Base-by-base conservation (phyloP, 169 alveolate species). In the Neospora caninum region DNA sequence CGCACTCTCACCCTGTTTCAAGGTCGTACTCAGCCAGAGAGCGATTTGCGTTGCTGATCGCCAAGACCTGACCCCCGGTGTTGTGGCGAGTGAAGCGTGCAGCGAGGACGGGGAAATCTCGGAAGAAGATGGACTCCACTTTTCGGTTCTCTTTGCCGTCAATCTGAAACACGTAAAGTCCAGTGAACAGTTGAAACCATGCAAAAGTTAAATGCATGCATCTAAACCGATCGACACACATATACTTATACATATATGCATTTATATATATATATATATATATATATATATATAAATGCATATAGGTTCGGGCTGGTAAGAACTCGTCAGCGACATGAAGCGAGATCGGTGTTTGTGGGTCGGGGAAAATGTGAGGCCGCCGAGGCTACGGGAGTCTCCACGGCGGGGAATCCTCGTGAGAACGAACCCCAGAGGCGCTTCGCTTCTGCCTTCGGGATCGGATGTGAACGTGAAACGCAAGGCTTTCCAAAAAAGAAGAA, bases 21-120 rank as follows among this genome's bases (percentile, higher is more conserved):
- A 86, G 49, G 92, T 86, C 92, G 80, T 86, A 86, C n/a, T 86
- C 80, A 0, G 80, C 70, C n/a, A 86, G 70, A 4, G 92, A 43
- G 10, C 49, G 39, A 41, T 39, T 49, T 13, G 92, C 92, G 45
- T 86, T 43, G 80, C 92, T 86, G 34, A 86, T 29, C 29, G 80
- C 80, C 49, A 86, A n/a, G 92, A 86, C 49, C 38, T 43, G 70
- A 7, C 45, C 38, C 16, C 89, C 89, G 42, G 43, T 43, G 49
- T 86, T 38, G 42, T 43, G 49, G 53, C n/a, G 49, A 36, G 92
- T 34, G 92, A 86, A 86, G 49, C 36, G 42, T 80, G 92, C 92
- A 36, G 39, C n/a, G n/a, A 86, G 80, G 16, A 86, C 25, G 34
- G 92, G 92, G 49, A 49, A 86, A 25, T 53, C 80, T 36, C 29